Evolutionary conservation across 1,139 yeast genomes (phyloP).

Genomic region (Zygotorulaspora mrakii): DNA sequence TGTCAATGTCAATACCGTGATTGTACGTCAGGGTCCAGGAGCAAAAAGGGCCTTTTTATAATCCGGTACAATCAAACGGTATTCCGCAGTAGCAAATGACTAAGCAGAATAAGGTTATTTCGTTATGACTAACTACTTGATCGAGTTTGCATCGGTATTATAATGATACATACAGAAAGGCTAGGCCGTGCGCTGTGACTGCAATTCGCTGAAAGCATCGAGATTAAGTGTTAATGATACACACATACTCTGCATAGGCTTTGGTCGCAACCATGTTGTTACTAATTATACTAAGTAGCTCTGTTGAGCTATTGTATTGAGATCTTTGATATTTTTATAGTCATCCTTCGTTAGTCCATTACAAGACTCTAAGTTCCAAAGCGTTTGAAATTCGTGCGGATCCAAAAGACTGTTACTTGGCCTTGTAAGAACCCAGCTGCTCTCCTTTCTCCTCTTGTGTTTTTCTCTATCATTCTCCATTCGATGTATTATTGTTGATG

Average conservation of each 20-base stretch:
- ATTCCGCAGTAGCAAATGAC: too few relatives aligned
- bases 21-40: too few relatives aligned
- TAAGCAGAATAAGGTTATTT: too few relatives aligned
- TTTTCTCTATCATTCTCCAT: slow-evolving; percentile 37
- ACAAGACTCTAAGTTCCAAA: slow-evolving; percentile 21
- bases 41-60: too few relatives aligned
- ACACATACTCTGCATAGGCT: slow-evolving; percentile 3
- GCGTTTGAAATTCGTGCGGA: slow-evolving; percentile 23
- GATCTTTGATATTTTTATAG: slow-evolving; percentile 22
- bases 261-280: slow-evolving; percentile 4
- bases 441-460: slow-evolving; percentile 36
- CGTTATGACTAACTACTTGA: too few relatives aligned
- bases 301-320: slow-evolving; percentile 23
- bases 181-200: too few relatives aligned
- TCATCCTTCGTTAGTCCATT: slow-evolving; percentile 25
- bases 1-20: too few relatives aligned
- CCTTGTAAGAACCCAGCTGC: slow-evolving; percentile 32
- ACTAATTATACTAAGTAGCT: slow-evolving; percentile 17
- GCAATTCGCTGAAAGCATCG: too few relatives aligned
- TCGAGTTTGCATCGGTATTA: not conserved
- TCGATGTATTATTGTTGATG: slow-evolving; percentile 29
- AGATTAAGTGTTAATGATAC: too few relatives aligned
- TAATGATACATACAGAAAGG: too few relatives aligned
- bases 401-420: slow-evolving; percentile 21
- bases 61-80: too few relatives aligned